Percentiles rank a stretch among this genome's conserved stretches.
phyloP scores from a whole-genome alignment of 164 flowering plant genomes.

The Vitis cinerea region DNA sequence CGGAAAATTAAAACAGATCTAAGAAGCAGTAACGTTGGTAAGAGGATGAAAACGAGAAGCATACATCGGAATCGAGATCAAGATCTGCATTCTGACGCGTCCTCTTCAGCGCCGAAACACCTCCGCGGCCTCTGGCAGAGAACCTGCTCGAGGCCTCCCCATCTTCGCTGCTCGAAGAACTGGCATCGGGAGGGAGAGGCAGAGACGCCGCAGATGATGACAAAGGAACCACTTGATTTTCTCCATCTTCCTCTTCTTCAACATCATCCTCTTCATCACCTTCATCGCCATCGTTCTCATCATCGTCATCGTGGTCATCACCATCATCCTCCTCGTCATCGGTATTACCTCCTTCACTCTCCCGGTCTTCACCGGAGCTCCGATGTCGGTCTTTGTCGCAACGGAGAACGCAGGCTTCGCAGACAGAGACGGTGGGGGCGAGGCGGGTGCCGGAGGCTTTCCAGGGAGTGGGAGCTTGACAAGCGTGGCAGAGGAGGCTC shows the following conservation, averaged over 20 bases:
- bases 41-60: too few relatives aligned
- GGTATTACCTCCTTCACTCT: conserved; percentile 9
- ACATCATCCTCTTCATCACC: conserved; percentile 7
- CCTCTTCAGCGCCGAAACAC: too few relatives aligned
- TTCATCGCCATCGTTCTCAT: conserved; percentile 12
- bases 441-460: conserved; percentile 58
- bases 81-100: too few relatives aligned
- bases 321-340: conserved; percentile 10
- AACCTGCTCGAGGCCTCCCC: neutral
- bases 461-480: conserved; percentile 73
- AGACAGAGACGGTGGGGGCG: conserved; percentile 48
- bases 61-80: too few relatives aligned
- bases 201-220: conserved; percentile 3
- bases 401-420: conserved; percentile 32
- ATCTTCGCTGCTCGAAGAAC: conserved; percentile 23
- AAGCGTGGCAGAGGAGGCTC: conserved; percentile 53
- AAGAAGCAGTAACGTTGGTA: too few relatives aligned
- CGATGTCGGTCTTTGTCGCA: neutral
- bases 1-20: too few relatives aligned
- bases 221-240: conserved; percentile 37
- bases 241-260: conserved; percentile 20
- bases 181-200: conserved; percentile 11
- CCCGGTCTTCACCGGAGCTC: neutral
- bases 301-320: conserved; percentile 10
- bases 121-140: neutral